A percentile compares a stretch with the other conserved stretches of the same genome.
Conservation (phyloP, 139 green algal species). For the Chlamydomonas asymmetrica region DNA sequence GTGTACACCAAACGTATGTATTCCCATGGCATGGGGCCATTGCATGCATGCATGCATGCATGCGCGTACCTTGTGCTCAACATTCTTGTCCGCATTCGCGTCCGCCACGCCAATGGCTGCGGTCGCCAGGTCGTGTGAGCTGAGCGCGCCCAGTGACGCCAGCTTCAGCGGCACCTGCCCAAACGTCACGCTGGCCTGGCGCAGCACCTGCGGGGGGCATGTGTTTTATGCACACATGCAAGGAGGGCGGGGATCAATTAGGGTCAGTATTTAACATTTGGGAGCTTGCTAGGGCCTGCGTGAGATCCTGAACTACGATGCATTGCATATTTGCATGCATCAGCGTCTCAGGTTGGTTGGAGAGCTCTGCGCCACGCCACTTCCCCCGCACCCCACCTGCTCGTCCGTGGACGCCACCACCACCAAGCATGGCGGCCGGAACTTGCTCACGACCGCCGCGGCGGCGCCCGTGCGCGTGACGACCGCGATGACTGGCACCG, state of each 20-base stretch:
- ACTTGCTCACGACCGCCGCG: slow-evolving; percentile 61
- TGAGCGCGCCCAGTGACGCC: background rate
- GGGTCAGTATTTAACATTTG: too few species aligned
- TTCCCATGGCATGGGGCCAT: too few species aligned
- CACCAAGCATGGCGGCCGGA: slow-evolving; percentile 60
- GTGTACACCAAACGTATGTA: too few species aligned
- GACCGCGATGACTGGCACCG: slow-evolving; percentile 13
- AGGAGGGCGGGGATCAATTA: too few species aligned
- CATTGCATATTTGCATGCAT: too few species aligned
- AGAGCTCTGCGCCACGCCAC: background rate
- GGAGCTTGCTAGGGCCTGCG: too few species aligned
- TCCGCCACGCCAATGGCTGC: too few species aligned
- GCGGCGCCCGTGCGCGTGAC: slow-evolving; percentile 26
- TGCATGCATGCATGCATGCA: too few species aligned
- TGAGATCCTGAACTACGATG: too few species aligned
- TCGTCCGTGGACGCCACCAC: slow-evolving; percentile 50
- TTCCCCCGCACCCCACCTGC: slow-evolving; percentile 15
- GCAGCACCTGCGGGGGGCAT: slow-evolving; percentile 46
- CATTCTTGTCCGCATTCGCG: too few species aligned
- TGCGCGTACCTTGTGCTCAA: too few species aligned
- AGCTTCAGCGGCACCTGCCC: slow-evolving; percentile 48
- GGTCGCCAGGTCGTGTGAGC: slow-evolving; percentile 21
- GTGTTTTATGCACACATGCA: too few species aligned
- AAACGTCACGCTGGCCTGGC: slow-evolving; percentile 44
- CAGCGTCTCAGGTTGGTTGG: slow-evolving; percentile 31